These are phyloP conservation scores for Tetrapisispora pingtungensis DNA, from an alignment of 805 yeast genomes.

Conservation along the genomic window DNA sequence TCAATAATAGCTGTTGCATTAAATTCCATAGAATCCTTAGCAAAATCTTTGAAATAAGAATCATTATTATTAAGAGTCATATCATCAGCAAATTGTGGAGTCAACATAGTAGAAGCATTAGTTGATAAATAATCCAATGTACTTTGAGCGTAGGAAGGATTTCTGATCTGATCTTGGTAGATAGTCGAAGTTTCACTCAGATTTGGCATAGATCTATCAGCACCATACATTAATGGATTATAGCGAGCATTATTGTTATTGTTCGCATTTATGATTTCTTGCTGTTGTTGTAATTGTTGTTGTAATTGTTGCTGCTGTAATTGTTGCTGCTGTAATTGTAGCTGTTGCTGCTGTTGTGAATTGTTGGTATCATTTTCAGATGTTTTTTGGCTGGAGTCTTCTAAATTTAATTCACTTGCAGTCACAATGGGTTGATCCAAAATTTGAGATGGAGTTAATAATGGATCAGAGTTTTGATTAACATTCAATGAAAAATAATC, in stretches of 20 bases:
- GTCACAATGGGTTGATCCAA: slow-evolving; percentile 1
- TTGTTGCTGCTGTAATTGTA: background rate
- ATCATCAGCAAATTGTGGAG: background rate
- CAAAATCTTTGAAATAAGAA: background rate
- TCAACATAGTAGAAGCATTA: background rate
- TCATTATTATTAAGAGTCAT: background rate
- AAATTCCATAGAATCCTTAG: background rate
- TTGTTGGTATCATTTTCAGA: background rate
- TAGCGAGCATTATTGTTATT: background rate
- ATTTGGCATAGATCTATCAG: background rate
- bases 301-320: background rate
- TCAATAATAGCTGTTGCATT: background rate
- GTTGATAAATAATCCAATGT: background rate
- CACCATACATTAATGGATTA: slow-evolving; percentile 1
- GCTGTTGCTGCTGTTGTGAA: background rate
- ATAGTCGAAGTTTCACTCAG: background rate
- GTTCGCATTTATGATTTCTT: background rate
- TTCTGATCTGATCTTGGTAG: background rate
- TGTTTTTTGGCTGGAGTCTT: background rate
- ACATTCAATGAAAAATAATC: slow-evolving; percentile 2
- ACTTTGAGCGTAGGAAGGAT: background rate
- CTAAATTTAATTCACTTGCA: background rate
- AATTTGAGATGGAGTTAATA: slow-evolving; percentile 1
- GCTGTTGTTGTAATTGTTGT: background rate
- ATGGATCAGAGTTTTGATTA: background rate